These are phyloP conservation scores for Vinca major DNA, from an alignment of 305 asterid species.

Conservation along the genomic window DNA sequence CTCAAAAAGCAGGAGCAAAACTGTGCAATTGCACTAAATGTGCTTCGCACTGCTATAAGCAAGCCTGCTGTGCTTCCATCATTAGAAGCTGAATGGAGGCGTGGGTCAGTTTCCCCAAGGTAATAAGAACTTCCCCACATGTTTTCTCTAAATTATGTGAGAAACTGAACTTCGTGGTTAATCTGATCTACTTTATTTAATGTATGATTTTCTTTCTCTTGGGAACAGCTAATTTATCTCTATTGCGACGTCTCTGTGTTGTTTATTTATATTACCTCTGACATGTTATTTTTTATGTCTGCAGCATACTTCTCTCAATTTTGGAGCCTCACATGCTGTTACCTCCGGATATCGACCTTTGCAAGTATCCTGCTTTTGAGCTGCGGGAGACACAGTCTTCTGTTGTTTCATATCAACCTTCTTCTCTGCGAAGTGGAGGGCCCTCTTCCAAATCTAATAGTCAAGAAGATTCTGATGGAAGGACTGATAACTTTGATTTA, in stretches of 20 bases:
- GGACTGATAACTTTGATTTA: slow-evolving; percentile 38
- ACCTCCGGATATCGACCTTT: slow-evolving; percentile 68
- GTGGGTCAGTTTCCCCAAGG: slow-evolving; percentile 93
- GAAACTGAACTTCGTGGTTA: neutral
- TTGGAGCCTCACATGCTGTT: slow-evolving; percentile 86
- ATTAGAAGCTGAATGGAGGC: slow-evolving; percentile 91
- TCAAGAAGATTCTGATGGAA: slow-evolving; percentile 58
- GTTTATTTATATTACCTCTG: slow-evolving; percentile 16
- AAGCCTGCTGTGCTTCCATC: slow-evolving; percentile 78
- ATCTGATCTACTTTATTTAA: neutral
- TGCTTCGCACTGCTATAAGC: slow-evolving; percentile 61
- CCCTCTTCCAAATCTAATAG: slow-evolving; percentile 36
- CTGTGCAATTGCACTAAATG: slow-evolving; percentile 65
- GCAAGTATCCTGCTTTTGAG: slow-evolving; percentile 42
- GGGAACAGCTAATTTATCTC: neutral
- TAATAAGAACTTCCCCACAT: slow-evolving; percentile 23
- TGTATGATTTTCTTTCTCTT: neutral
- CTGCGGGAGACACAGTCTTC: slow-evolving; percentile 34
- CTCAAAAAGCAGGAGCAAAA: slow-evolving; percentile 59
- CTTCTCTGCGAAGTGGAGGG: slow-evolving; percentile 33
- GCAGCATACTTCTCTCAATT: slow-evolving; percentile 94
- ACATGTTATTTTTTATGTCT: slow-evolving; percentile 22
- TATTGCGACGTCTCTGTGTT: neutral
- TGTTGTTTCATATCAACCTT: slow-evolving; percentile 33
- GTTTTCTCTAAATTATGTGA: neutral